Evolutionary conservation across 23 red algal genomes (phyloP), one percentile per base, ranked within the genome.

Genomic region (Gracilariopsis chorda): DNA sequence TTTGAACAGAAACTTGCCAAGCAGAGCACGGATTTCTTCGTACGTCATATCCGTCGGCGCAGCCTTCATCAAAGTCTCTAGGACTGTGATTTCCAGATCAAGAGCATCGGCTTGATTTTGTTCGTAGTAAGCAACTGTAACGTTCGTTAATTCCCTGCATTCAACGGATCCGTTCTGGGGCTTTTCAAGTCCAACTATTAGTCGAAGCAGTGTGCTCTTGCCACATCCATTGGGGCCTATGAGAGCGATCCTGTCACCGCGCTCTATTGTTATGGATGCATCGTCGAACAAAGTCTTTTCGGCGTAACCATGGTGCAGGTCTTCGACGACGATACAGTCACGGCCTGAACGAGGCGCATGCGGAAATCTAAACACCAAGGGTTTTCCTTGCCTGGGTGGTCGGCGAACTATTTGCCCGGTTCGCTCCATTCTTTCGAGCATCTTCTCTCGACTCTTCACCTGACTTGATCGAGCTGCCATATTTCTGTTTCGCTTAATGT

Each of bases 61-160:
- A 32, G 87, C 80, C 42, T 78, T 71, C 37, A 71, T 74, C 27
- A 98, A 48, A 41, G 94, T 98, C 17, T 98, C 82, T 29, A 96
- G 85, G 16, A 98, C 93, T 2, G 93, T 95, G 14, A 93, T 34
- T 35, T 98, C 82, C 30, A 98, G 49, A 44, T 95, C 85, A 52
- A 98, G 94, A 8, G 92, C 97, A 88, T 98, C 97, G 0, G 97
- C 97, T 55, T 98, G 97, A 64, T 95, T 98, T 84, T 98, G 97
- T 69, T 93, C 97, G 63, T 93, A 98, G 84, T 98, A 98, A 9
- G 93, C 97, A 56, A 92, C 46, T 13, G 58, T 70, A 23, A 88
- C 69, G 30, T 93, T 96, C 23, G 73, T 83, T 17, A 90, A 81
- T 77, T 77, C 74, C 32, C 80, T 27, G 30, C 93, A 93, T 47